Percentiles rank a stretch among this genome's conserved stretches.
Evolutionary conservation across 768 basidiomycete genomes (phyloP).

Genomic region (Psilocybe cyanescens): DNA sequence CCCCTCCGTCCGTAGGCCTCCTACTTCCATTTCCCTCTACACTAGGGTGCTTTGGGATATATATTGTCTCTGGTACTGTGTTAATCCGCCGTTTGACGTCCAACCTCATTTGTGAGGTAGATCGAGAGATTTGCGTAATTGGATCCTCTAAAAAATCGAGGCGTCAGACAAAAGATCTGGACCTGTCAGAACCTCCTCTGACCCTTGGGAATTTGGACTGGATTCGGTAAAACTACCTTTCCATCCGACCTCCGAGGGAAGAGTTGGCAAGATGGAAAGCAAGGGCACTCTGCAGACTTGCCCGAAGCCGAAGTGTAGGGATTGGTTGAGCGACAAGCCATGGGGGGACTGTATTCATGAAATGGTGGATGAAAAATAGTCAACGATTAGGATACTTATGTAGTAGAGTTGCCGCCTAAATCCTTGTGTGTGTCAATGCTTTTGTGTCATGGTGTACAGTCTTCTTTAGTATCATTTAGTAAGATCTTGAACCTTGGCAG

Average conservation of each 20-base stretch:
- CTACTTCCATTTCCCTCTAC: neutral
- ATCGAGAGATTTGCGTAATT: neutral
- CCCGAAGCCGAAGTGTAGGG: neutral
- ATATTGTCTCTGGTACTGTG: neutral
- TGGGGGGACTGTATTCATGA: slow-evolving; percentile 10
- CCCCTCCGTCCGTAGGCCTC: neutral
- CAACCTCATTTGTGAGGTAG: neutral
- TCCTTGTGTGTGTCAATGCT: neutral
- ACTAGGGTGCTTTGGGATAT: no score
- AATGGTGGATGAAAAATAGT: neutral
- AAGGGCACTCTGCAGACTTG: slow-evolving; percentile 13
- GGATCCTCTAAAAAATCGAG: neutral
- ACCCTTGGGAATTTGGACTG: slow-evolving; percentile 16
- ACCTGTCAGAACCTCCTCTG: neutral
- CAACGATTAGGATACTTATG: neutral
- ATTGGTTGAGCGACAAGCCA: slow-evolving; percentile 11
- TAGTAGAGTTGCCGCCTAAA: neutral
- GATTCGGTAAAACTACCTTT: slow-evolving; percentile 23
- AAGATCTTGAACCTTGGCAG: slow-evolving; percentile 7
- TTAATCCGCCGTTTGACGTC: neutral
- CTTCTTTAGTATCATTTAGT: slow-evolving; percentile 5
- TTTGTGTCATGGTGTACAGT: neutral
- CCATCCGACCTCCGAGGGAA: slow-evolving; percentile 26
- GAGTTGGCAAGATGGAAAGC: slow-evolving; percentile 23
- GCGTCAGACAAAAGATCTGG: neutral